A percentile compares a stretch with the other conserved stretches of the same genome.
Conservation (phyloP, 306 rosid genomes). For the Sindora glabra region DNA sequence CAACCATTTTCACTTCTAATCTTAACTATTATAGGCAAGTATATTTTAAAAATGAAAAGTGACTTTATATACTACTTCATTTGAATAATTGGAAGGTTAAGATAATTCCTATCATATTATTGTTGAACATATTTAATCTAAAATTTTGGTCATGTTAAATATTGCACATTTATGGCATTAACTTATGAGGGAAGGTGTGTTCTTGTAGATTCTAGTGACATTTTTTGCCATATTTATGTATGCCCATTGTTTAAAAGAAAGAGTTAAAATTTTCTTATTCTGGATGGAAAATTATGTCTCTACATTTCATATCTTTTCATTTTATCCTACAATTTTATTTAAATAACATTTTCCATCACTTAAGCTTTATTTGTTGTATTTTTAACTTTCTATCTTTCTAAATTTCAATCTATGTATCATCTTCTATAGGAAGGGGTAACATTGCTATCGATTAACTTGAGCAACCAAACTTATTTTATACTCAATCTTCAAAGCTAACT, state of each 20-base stretch:
- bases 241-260: slow-evolving; percentile 85
- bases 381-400: background rate
- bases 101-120: background rate
- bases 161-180: slow-evolving; percentile 92
- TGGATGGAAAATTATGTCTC: background rate
- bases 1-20: slow-evolving; percentile 67
- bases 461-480: slow-evolving; percentile 58
- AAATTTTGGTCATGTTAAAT: slow-evolving; percentile 18
- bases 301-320: background rate
- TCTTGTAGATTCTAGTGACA: slow-evolving; percentile 37
- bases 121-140: slow-evolving; percentile 2
- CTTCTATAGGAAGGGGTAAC: slow-evolving; percentile 66
- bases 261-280: slow-evolving; percentile 45
- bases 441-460: slow-evolving; percentile 62
- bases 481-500: slow-evolving; percentile 26
- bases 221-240: slow-evolving; percentile 66
- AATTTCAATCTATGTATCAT: background rate
- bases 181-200: slow-evolving; percentile 80
- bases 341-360: too few relatives aligned
- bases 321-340: too few relatives aligned
- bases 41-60: background rate
- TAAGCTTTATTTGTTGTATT: background rate
- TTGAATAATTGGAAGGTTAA: background rate
- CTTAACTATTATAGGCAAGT: slow-evolving; percentile 89
- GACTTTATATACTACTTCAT: background rate